Evolutionary conservation across 306 rosid genomes (phyloP).

Genomic region (Acacia confusa): DNA sequence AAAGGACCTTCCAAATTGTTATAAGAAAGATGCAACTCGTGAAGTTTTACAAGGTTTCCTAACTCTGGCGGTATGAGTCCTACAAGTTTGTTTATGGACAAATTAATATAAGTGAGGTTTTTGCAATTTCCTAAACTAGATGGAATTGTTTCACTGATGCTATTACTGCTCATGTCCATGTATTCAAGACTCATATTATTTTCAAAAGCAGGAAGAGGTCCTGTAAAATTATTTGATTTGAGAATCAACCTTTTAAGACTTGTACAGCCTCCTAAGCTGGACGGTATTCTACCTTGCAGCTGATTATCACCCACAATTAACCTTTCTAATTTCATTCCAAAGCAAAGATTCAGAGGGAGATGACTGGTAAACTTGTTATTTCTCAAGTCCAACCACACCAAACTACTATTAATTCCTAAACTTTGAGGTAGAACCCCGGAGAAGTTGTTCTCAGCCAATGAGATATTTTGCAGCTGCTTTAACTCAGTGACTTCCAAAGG

Average conservation of each 20-base stretch:
- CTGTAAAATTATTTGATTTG: slow-evolving; percentile 47
- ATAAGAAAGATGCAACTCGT: slow-evolving; percentile 46
- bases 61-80: slow-evolving; percentile 64
- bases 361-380: slow-evolving; percentile 62
- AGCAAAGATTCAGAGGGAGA: slow-evolving; percentile 76
- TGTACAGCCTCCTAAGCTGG: slow-evolving; percentile 62
- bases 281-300: slow-evolving; percentile 64
- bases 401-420: slow-evolving; percentile 72
- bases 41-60: slow-evolving; percentile 59
- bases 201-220: slow-evolving; percentile 62
- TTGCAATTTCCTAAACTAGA: slow-evolving; percentile 61
- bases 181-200: slow-evolving; percentile 31
- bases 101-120: slow-evolving; percentile 43
- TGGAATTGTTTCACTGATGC: slow-evolving; percentile 55
- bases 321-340: slow-evolving; percentile 45
- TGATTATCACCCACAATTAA: slow-evolving; percentile 64
- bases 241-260: slow-evolving; percentile 67
- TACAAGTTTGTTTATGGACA: slow-evolving; percentile 53
- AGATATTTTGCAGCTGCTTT: slow-evolving; percentile 56
- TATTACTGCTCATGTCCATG: slow-evolving; percentile 57
- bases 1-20: slow-evolving; percentile 69
- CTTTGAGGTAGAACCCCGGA: slow-evolving; percentile 72
- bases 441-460: slow-evolving; percentile 64
- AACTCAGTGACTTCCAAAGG: slow-evolving; percentile 69
- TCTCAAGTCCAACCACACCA: slow-evolving; percentile 55